Conservation (phyloP, 2,329 filamentous ascomycete genomes). For the Fusarium torreyae region DNA sequence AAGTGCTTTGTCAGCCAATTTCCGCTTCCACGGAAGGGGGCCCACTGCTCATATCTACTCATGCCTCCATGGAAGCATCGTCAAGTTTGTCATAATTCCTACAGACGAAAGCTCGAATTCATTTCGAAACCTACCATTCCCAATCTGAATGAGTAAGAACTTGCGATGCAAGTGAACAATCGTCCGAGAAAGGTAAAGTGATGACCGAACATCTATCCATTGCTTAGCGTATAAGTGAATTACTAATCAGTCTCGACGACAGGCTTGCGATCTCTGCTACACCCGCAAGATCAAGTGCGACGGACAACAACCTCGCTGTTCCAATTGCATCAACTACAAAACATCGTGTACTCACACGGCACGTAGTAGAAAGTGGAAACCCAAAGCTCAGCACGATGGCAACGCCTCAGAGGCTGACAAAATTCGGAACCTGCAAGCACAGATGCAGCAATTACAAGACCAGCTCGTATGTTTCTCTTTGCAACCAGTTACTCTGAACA, state of each 20-base stretch:
- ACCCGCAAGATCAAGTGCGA: constrained; percentile 26
- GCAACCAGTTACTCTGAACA: too few species aligned
- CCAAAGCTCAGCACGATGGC: neutral
- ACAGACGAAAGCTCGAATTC: too few species aligned
- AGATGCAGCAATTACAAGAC: constrained; percentile 6
- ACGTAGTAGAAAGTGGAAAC: constrained; percentile 18
- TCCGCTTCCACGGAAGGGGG: constrained; percentile 23
- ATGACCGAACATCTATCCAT: too few species aligned
- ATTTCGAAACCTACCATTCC: too few species aligned
- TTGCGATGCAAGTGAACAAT: neutral
- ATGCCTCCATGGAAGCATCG: neutral
- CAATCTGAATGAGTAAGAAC: too few species aligned
- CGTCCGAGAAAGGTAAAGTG: constrained; percentile 12
- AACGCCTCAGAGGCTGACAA: neutral
- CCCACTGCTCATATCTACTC: neutral
- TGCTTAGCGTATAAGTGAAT: too few species aligned
- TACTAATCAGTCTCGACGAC: neutral
- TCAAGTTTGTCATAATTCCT: too few species aligned
- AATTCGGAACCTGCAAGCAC: neutral
- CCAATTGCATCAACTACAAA: constrained; percentile 19
- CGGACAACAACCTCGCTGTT: constrained; percentile 12
- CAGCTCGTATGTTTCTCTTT: neutral
- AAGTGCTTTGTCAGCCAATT: constrained; percentile 17
- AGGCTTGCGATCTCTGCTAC: constrained; percentile 25
- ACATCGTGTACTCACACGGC: neutral